Conservation (phyloP, 257 asterid genomes). For the Avicennia marina region DNA sequence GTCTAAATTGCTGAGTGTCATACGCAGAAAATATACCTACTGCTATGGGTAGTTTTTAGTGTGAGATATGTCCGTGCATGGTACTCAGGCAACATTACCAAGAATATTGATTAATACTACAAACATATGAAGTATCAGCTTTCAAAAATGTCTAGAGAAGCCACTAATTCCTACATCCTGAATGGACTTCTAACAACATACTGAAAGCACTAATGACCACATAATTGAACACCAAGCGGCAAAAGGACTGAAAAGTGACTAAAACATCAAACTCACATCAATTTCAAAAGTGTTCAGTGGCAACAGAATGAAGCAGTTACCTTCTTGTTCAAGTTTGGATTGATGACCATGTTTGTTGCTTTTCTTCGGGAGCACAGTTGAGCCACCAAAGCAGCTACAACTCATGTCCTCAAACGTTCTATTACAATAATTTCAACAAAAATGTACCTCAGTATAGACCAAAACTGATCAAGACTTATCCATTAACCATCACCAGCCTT, state of each 20-base stretch:
- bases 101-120: constrained; percentile 1
- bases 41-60: neutral
- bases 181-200: neutral
- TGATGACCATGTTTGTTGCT: constrained; percentile 11
- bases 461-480: constrained; percentile 5
- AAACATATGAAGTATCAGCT: neutral
- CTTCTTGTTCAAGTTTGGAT: constrained; percentile 34
- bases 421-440: constrained; percentile 8
- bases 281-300: neutral
- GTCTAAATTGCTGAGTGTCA: neutral
- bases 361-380: constrained; percentile 20
- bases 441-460: constrained; percentile 7
- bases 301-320: constrained; percentile 26
- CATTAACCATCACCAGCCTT: constrained; percentile 7
- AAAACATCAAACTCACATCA: too few species aligned
- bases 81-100: constrained; percentile 5
- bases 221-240: too few species aligned
- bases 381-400: constrained; percentile 44
- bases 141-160: neutral
- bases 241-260: too few species aligned
- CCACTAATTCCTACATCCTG: neutral
- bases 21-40: neutral
- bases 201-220: constrained; percentile 2
- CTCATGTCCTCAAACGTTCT: constrained; percentile 37
- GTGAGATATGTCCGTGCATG: neutral